Evolutionary conservation across 148 eudicot species (phyloP), one percentile per base, ranked within the genome.

Genomic region (Arctostaphylos glauca): DNA sequence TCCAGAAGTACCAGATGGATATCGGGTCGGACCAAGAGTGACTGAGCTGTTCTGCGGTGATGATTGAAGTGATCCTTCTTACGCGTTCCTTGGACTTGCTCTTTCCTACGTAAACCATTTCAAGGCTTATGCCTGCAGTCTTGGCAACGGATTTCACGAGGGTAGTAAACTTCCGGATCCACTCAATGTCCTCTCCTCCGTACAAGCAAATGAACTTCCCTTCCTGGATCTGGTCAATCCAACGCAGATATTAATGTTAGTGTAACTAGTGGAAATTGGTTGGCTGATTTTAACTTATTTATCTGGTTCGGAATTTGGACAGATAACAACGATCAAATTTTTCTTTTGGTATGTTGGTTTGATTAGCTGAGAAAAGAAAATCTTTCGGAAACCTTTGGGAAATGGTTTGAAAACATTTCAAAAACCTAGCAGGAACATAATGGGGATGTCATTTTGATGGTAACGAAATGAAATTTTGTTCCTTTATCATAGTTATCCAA

Each of bases 1-100:
- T 87, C 98, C 98, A 95, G 50, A 95, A 95, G 91, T 87, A 95
- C 98, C 98, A 94, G 12, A 87, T 70, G 9, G 87, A 85, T 12
- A 90, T 90, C 2, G 56, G 84, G 67, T 92, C 89, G 0, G 83
- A 76, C 94, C 88, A 93, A 16, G 64, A 82, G 23, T 85, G 88
- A 78, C 97, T 91, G 0, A 87, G 86, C 0, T 75, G n/a, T 12
- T 93, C 92, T 0, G 15, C 6, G 12, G 43, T 21, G 72, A 95
- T 88, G 56, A 55, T 62, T 0, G 41, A 55, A 54, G 78, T 81
- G 81, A 87, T 83, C 81, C 72, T 89, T 16, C 84, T 79, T 16
- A 89, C 81, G 52, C 92, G 89, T 74, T 93, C 94, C 70, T 82
- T 92, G 82, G 89, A 87, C n/a, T 88, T 90, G 81, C 85, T 90